phyloP scores from a whole-genome alignment of 345 rosid species.

The Erodium maritimum region DNA sequence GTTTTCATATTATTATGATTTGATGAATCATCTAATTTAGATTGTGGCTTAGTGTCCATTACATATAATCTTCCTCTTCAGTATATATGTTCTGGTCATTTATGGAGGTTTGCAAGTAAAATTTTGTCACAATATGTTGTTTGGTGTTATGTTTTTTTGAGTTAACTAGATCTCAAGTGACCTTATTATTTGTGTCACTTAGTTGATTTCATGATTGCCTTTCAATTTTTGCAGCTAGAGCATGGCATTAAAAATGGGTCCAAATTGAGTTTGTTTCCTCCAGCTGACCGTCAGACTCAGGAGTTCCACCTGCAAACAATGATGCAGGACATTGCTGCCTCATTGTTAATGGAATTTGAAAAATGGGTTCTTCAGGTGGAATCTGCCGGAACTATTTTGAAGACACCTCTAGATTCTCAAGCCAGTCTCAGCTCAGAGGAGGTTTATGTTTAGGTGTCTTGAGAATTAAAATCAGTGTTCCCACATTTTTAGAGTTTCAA shows the following conservation, averaged over 20 bases:
- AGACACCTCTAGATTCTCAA: constrained; percentile 98
- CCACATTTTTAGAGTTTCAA: constrained; percentile 12
- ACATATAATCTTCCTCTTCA: too few species aligned
- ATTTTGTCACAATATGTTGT: too few species aligned
- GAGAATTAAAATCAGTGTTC: constrained; percentile 33
- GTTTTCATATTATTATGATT: too few species aligned
- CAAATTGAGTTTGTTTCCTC: constrained; percentile 70
- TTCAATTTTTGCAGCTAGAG: constrained; percentile 62
- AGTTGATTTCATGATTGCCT: background rate
- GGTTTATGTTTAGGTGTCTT: constrained; percentile 95
- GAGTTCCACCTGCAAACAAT: constrained; percentile 89
- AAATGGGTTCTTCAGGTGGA: constrained; percentile 90
- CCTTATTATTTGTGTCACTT: background rate
- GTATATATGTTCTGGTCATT: too few species aligned
- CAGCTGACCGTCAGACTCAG: constrained; percentile 69
- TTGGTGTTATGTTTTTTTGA: too few species aligned
- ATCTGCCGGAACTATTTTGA: constrained; percentile 83
- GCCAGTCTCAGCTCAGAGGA: constrained; percentile 98
- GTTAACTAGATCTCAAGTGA: background rate
- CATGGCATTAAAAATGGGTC: constrained; percentile 56
- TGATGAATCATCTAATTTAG: too few species aligned
- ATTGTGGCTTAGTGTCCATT: too few species aligned
- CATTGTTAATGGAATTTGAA: constrained; percentile 86
- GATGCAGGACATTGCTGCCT: constrained; percentile 96
- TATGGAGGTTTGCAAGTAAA: too few species aligned